Base-by-base conservation (phyloP, 2,329 filamentous ascomycete species). In the Malbranchea zuffiana region DNA sequence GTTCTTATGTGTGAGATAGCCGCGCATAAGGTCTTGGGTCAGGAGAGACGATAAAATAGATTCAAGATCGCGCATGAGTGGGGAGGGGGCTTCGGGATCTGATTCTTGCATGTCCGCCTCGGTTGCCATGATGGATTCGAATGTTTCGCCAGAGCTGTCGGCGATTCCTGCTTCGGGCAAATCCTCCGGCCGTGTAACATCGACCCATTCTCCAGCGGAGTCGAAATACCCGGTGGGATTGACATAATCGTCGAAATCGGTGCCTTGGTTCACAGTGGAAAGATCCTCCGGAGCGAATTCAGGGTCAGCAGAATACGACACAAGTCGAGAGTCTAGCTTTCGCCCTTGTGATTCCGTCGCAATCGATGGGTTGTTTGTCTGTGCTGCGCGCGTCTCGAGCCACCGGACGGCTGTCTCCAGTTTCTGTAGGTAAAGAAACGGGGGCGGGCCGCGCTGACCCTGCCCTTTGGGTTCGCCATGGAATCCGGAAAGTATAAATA, bases 1-100 rank as follows among this genome's bases (percentile, higher is more conserved):
- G 51, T 78, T 76, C 17, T 72, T 72, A 50, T 92, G 84, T 11
- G 82, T 82, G 18, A 95, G 72, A 52, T 87, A 95, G 1, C 87
- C 88, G 47, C 80, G 77, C 54, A 95, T 68, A 16, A 94, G 65
- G 1, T 82, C 83, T 57, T 93, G 83, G 33, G 81, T 75, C 13
- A 92, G 73, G 8, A 95, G 70, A 7, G 78, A 79, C 0, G 82
- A 75, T 8, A 92, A 70, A 32, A 83, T 76, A 29, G 76, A 76
- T 59, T 94, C 85, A n/a, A 92, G 67, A 47, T 84, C 79, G 10
- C 47, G 50, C 51, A 62, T 55, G 33, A 62, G 74, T 68, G 21
- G 78, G 65, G 44, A 61, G 36, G 47, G 47, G 11, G 44, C 44
- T 12, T 50, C 41, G 11, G 27, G 7, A 8, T 50, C 41, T 13